Conservation (phyloP, 192 early-diverging fungal species). For the Entophlyctis luteolus region DNA sequence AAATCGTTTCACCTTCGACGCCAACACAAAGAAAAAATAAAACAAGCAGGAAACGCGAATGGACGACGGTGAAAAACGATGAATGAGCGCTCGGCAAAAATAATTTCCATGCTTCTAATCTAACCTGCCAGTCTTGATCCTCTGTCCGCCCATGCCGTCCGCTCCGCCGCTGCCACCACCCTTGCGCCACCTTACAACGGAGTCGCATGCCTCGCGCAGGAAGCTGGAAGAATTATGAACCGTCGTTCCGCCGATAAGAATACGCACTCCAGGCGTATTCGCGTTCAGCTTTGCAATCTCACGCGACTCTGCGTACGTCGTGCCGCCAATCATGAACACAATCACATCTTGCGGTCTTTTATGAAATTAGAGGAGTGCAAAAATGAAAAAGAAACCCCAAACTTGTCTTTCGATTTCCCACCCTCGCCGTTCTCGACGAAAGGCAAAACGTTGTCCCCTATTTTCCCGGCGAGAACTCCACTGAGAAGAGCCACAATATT, state of each 20-base stretch:
- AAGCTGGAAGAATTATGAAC: conserved; percentile 72
- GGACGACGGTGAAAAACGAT: no score
- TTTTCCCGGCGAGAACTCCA: conserved; percentile 70
- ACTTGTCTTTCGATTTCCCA: conserved; percentile 54
- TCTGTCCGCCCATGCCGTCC: not conserved
- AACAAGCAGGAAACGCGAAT: no score
- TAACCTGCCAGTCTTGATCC: conserved; percentile 24
- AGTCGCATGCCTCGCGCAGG: conserved; percentile 40
- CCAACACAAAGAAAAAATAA: no score
- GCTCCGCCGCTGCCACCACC: not conserved
- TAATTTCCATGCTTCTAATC: not conserved
- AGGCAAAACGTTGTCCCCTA: conserved; percentile 74
- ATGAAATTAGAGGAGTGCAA: not conserved
- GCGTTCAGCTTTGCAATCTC: conserved; percentile 84
- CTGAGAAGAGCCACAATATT: conserved; percentile 77
- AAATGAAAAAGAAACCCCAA: conserved; percentile 1
- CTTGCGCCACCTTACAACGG: conserved; percentile 32
- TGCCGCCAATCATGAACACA: conserved; percentile 94
- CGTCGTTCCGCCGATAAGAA: conserved; percentile 88
- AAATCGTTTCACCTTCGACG: no score
- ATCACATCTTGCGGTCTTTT: conserved; percentile 87
- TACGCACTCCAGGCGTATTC: conserved; percentile 65
- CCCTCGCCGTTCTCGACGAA: no score
- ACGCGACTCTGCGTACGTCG: conserved; percentile 87
- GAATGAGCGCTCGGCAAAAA: not conserved